Evolutionary conservation across 2,329 filamentous ascomycete species (phyloP).

Genomic region (Colletotrichum shisoi): DNA sequence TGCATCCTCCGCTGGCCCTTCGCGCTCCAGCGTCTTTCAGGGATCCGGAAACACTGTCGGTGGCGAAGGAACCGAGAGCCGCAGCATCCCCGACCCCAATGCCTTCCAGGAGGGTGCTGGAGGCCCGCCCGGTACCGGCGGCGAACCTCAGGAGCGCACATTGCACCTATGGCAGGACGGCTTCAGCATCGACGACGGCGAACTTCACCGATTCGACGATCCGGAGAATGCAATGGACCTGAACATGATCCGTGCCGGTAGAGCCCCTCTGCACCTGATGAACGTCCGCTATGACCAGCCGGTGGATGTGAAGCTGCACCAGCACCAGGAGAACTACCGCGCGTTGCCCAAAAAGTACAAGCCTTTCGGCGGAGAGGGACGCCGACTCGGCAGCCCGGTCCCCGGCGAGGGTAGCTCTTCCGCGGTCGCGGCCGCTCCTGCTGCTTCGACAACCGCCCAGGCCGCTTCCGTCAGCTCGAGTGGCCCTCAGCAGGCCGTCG

Average conservation of each 20-base stretch:
- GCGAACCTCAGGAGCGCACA: slow-evolving; percentile 68
- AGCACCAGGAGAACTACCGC: slow-evolving; percentile 77
- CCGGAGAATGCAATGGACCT: slow-evolving; percentile 76
- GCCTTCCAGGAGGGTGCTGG: slow-evolving; percentile 45
- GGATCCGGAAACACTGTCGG: slow-evolving; percentile 79
- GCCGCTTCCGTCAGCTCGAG: slow-evolving; percentile 48
- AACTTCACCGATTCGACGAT: slow-evolving; percentile 80
- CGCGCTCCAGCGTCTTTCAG: slow-evolving; percentile 65
- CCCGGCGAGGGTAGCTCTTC: slow-evolving; percentile 61
- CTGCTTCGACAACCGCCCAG: slow-evolving; percentile 42
- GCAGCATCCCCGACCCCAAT: slow-evolving; percentile 69
- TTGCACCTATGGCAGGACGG: slow-evolving; percentile 85
- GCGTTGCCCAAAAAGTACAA: slow-evolving; percentile 77
- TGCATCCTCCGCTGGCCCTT: slow-evolving; percentile 59
- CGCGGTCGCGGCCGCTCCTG: slow-evolving; percentile 24
- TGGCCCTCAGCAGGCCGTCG: slow-evolving; percentile 52
- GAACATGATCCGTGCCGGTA: slow-evolving; percentile 77
- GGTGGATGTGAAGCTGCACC: slow-evolving; percentile 79
- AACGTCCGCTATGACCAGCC: slow-evolving; percentile 77
- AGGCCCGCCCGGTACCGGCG: slow-evolving; percentile 47
- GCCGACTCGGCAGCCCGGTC: slow-evolving; percentile 78
- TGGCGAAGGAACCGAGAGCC: slow-evolving; percentile 77
- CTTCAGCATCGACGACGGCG: slow-evolving; percentile 84
- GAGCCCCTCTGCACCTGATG: slow-evolving; percentile 79
- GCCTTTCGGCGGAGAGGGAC: slow-evolving; percentile 75